These are phyloP conservation scores for Wickerhamiella pararugosa DNA, from an alignment of 1,139 yeast species.

Conservation along the genomic window DNA sequence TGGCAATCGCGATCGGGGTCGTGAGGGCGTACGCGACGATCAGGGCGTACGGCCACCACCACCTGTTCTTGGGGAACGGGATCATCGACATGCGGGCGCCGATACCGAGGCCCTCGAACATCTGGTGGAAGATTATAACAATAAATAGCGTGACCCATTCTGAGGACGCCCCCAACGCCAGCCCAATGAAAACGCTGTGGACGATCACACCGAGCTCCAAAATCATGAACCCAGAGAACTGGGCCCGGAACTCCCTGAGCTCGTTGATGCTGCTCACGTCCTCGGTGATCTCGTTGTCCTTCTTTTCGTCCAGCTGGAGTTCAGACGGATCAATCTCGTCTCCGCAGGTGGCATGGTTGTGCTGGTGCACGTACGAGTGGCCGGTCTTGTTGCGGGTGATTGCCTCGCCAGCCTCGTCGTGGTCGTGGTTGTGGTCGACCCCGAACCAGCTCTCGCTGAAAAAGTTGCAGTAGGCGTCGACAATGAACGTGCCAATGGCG, in stretches of 20 bases:
- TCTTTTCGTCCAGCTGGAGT: too few relatives aligned
- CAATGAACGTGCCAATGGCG: slow-evolving; percentile 35
- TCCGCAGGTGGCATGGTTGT: neutral
- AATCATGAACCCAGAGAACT: slow-evolving; percentile 40
- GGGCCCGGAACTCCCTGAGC: slow-evolving; percentile 16
- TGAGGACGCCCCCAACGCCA: slow-evolving; percentile 55
- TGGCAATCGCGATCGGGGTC: slow-evolving; percentile 73
- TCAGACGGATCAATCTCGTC: too few relatives aligned
- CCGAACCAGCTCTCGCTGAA: slow-evolving; percentile 7
- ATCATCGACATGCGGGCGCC: slow-evolving; percentile 74
- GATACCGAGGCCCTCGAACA: slow-evolving; percentile 84
- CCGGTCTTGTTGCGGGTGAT: neutral
- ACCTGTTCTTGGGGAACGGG: slow-evolving; percentile 42
- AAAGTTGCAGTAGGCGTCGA: slow-evolving; percentile 24
- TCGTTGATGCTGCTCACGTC: too few relatives aligned
- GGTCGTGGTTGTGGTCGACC: neutral
- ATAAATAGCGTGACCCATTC: slow-evolving; percentile 65
- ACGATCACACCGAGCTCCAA: slow-evolving; percentile 69
- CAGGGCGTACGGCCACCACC: slow-evolving; percentile 42
- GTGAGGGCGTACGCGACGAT: slow-evolving; percentile 50
- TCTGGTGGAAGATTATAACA: slow-evolving; percentile 78
- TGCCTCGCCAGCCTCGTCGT: slow-evolving; percentile 4
- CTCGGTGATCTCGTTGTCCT: too few relatives aligned
- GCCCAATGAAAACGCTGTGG: slow-evolving; percentile 70
- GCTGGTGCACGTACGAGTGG: neutral